Base-by-base conservation (phyloP, 2,329 filamentous ascomycete genomes). In the Fusarium sp. region DNA sequence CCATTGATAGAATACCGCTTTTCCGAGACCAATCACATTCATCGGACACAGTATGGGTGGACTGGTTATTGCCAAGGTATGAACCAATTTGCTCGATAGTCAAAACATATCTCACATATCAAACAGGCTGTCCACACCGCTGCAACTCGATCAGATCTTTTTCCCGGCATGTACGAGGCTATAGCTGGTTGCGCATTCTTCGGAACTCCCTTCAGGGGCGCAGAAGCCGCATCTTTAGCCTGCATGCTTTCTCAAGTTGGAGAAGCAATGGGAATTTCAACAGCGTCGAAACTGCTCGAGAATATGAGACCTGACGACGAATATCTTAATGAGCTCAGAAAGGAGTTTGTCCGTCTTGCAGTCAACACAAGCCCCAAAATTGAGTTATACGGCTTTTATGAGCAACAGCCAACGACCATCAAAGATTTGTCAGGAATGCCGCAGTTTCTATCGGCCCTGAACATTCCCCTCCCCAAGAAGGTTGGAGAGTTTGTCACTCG, bases 11-110 rank as follows among this genome's bases (percentile, higher is more conserved):
- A 34, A 54, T 12, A 23, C 46, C 16, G 23, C n/a, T 18, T 43
- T 42, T 34, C 34, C 76, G 28, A 75, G 80, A 4, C 81, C 82
- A 2, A 80, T 83, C 12, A 77, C 82, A 0, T 81, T 83, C 37
- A 79, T 83, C 16, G 81, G 80, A 0, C 81, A 83, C 39, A 81
- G 80, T 21, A 83, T 83, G 81, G 81, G 81, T 11, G 81, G 81
- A 9, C 72, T 83, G 8, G 81, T 83, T 2, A 77, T 83, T 31
- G 80, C 81, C 13, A 83, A 83, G 67, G 81, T 79, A 16, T 58
- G 54, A 23, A 11, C 3, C 3, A 11, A 10, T 2, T 3, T 9
- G 8, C 5, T 19, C 16, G 1, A 2, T 23, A 6, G 4, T 9
- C 9, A 7, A 48, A 21, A 6, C 7, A 7, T 19, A 8, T 31